Percentiles rank a stretch among this genome's conserved stretches.
phyloP scores from a whole-genome alignment of 371 early-diverging fungal species.

The Dentiscutata heterogama region DNA sequence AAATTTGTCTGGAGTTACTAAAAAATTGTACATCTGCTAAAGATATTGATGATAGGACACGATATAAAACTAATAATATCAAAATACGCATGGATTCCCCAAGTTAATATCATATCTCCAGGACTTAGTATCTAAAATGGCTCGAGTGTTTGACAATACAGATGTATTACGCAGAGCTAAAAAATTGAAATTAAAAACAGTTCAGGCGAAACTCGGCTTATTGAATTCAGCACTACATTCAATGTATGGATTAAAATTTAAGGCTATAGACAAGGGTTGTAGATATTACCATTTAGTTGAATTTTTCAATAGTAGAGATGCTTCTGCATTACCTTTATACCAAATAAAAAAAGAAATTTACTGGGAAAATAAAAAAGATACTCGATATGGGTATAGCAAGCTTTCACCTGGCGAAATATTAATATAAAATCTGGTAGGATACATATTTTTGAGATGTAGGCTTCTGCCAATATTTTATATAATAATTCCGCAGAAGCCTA shows the following conservation, averaged over 20 bases:
- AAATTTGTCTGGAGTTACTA: constrained; percentile 33
- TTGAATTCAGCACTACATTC: constrained; percentile 32
- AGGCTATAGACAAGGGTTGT: neutral
- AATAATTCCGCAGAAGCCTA: neutral
- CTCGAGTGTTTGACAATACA: constrained; percentile 13
- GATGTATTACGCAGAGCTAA: constrained; percentile 39
- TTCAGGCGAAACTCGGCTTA: constrained; percentile 27
- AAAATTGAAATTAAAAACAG: constrained; percentile 39
- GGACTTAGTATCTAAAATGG: neutral
- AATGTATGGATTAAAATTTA: constrained; percentile 15
- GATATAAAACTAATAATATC: constrained; percentile 37
- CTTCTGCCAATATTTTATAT: no score
- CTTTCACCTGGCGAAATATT: no score
- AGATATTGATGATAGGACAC: constrained; percentile 30
- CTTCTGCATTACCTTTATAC: no score
- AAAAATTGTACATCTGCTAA: constrained; percentile 31
- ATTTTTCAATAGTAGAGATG: no score
- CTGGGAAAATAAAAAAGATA: no score
- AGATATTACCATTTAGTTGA: constrained; percentile 33
- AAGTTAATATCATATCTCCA: constrained; percentile 17
- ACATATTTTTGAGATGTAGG: no score
- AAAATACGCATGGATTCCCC: neutral
- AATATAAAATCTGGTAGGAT: no score
- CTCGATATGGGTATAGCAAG: no score
- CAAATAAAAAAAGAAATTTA: no score